Base-by-base conservation (phyloP, 768 basidiomycete species). In the Panellus pusillus region DNA sequence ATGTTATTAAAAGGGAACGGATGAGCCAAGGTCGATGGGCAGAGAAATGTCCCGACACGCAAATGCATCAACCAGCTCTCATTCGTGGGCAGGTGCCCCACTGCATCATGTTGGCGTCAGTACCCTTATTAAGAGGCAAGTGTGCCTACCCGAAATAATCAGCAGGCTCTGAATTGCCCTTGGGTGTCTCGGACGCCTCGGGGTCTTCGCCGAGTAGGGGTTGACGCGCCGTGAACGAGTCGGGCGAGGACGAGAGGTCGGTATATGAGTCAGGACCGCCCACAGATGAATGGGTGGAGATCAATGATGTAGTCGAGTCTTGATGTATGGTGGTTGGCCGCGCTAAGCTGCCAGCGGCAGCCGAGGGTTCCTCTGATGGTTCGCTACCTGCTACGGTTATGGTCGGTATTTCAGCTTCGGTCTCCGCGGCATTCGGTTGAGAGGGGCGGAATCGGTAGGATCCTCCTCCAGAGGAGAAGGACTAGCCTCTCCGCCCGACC, bases 241-340 rank as follows among this genome's bases (percentile, higher is more conserved):
- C 77, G 4, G 74, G 74, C 27, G 78, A 75, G 46, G 80, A 79
- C 37, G 73, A 74, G 36, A 79, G 66, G 43, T 70, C 65, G 50
- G 74, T 75, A 61, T 78, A 80, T 52, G 69, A 65, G 13, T 57
- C 52, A 18, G n/a, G 24, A 27, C 38, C 52, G 35, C 49, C 49
- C 6, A 47, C 57, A 9, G 52, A 54, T 18, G 61, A 59, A 40
- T 28, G 49, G 39, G 66, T 56, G 24, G 67, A 62, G 15, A 55
- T 36, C 49, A 54, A 20, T 17, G 57, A 66, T 32, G 54, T n/a
- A 45, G 57, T 40, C 5, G 58, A 58, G 9, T 58, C 53, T 29
- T 44, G 54, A 43, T 58, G 57, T 9, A 42, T 57, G 28, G 55
- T 27, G 24, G 43, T 54, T 39, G 63, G 59, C 36, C 61, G 59